A percentile compares a stretch with the other conserved stretches of the same genome.
These are phyloP conservation scores for Fusarium devonianum DNA, from an alignment of 2,329 filamentous ascomycete species.

Conservation along the genomic window DNA sequence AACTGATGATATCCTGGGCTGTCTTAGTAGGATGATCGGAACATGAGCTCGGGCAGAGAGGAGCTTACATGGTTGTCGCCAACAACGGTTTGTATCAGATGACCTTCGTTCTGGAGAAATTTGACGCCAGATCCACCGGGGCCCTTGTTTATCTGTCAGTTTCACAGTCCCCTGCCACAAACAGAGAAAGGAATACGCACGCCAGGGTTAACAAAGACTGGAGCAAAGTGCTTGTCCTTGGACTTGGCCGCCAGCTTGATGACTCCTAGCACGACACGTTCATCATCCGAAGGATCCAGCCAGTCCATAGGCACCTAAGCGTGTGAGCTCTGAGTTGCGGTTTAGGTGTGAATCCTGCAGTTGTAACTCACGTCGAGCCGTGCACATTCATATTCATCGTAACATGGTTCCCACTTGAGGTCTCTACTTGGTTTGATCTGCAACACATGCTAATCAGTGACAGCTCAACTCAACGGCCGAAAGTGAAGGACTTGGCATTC, in stretches of 20 bases:
- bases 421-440: slow-evolving; percentile 47
- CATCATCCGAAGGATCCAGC: slow-evolving; percentile 39
- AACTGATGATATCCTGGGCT: slow-evolving; percentile 56
- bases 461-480: not conserved
- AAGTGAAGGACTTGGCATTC: not conserved
- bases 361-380: slow-evolving; percentile 43
- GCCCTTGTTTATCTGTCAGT: slow-evolving; percentile 43
- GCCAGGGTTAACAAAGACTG: slow-evolving; percentile 48
- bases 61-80: slow-evolving; percentile 56
- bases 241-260: slow-evolving; percentile 45
- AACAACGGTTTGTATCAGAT: slow-evolving; percentile 52
- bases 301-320: slow-evolving; percentile 48
- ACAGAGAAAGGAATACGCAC: slow-evolving; percentile 29
- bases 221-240: slow-evolving; percentile 35
- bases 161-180: not conserved
- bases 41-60: not conserved
- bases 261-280: slow-evolving; percentile 45
- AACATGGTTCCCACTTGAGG: slow-evolving; percentile 46
- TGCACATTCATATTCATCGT: slow-evolving; percentile 45
- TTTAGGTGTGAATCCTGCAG: too few relatives aligned
- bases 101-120: slow-evolving; percentile 44
- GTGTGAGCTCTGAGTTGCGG: too few relatives aligned
- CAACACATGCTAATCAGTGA: not conserved
- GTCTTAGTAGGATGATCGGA: not conserved
- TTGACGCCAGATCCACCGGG: slow-evolving; percentile 58